Percentiles rank a stretch among this genome's conserved stretches.
Conservation (phyloP, 306 rosid genomes). For the peach (Prunus persica) region DNA sequence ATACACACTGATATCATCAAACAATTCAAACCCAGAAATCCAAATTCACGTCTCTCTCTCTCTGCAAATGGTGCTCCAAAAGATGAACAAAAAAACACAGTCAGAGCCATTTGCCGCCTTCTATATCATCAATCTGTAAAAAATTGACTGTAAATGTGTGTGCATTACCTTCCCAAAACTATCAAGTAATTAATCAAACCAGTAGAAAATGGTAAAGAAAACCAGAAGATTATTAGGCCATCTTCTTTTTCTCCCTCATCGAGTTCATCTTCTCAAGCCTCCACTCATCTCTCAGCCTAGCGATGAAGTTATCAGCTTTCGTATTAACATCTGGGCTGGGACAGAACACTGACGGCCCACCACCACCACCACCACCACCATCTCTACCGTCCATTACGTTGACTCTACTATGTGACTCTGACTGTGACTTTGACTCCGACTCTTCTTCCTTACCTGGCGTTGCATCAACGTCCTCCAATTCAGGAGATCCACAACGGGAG, state of each 20-base stretch:
- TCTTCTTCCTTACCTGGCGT: constrained; percentile 8
- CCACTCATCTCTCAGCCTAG: constrained; percentile 43
- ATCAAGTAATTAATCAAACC: no score
- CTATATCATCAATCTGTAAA: not conserved
- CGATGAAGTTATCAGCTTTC: constrained; percentile 54
- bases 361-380: constrained; percentile 11
- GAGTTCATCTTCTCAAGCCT: constrained; percentile 52
- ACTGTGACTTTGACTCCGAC: constrained; percentile 8
- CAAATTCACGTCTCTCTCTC: constrained; percentile 2
- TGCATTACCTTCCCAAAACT: not conserved
- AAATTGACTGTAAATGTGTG: not conserved
- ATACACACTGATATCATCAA: constrained; percentile 10
- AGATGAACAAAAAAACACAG: constrained; percentile 14
- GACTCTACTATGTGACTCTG: not conserved
- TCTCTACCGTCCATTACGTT: constrained; percentile 27
- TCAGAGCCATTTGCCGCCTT: constrained; percentile 18
- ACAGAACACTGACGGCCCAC: constrained; percentile 39
- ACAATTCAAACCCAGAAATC: constrained; percentile 5
- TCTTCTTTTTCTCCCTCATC: constrained; percentile 24
- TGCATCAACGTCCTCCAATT: constrained; percentile 33
- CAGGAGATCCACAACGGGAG: constrained; percentile 66
- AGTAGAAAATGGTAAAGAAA: not conserved
- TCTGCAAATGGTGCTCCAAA: constrained; percentile 4
- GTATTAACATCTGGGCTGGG: constrained; percentile 84
- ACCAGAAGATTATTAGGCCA: constrained; percentile 2